Percentiles rank a stretch among this genome's conserved stretches.
Evolutionary conservation across 768 basidiomycete species (phyloP).

Genomic region (Tubosaeta sp.): DNA sequence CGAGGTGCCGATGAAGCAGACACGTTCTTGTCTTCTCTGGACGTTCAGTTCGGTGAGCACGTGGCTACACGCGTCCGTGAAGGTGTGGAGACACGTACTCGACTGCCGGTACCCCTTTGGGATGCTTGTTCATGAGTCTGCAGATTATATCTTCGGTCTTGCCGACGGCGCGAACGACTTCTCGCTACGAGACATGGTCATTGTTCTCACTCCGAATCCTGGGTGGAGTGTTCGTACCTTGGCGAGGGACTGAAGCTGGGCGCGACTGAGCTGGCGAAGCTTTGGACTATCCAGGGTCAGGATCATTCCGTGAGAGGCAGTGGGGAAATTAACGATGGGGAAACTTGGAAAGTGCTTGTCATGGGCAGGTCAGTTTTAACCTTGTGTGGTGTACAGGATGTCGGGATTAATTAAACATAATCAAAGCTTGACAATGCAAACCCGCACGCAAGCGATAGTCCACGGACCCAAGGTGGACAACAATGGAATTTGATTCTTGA

Average conservation of each 20-base stretch:
- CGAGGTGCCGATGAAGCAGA: slow-evolving; percentile 4
- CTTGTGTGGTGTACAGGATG: not conserved
- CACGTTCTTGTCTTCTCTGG: slow-evolving; percentile 4
- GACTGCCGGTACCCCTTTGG: slow-evolving; percentile 21
- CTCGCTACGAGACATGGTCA: slow-evolving; percentile 13
- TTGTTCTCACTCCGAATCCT: not conserved
- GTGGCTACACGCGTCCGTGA: not conserved
- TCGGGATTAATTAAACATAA: not conserved
- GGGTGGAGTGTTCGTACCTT: slow-evolving; percentile 11
- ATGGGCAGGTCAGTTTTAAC: not conserved
- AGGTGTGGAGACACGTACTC: slow-evolving; percentile 4
- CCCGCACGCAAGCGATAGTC: not conserved
- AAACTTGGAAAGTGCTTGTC: not conserved
- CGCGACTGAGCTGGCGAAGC: slow-evolving; percentile 18
- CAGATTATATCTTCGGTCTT: slow-evolving; percentile 28
- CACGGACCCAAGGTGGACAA: not conserved
- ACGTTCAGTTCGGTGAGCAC: not conserved
- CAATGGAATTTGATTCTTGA: not conserved
- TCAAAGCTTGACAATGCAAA: not conserved
- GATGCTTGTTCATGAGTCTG: slow-evolving; percentile 23
- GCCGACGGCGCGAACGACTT: slow-evolving; percentile 23
- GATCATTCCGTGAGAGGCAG: not conserved
- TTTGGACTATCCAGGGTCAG: slow-evolving; percentile 14
- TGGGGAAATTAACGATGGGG: not conserved
- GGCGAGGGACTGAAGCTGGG: slow-evolving; percentile 24